phyloP scores from a whole-genome alignment of 2,329 filamentous ascomycete species.

The Verticillium klebahnii region DNA sequence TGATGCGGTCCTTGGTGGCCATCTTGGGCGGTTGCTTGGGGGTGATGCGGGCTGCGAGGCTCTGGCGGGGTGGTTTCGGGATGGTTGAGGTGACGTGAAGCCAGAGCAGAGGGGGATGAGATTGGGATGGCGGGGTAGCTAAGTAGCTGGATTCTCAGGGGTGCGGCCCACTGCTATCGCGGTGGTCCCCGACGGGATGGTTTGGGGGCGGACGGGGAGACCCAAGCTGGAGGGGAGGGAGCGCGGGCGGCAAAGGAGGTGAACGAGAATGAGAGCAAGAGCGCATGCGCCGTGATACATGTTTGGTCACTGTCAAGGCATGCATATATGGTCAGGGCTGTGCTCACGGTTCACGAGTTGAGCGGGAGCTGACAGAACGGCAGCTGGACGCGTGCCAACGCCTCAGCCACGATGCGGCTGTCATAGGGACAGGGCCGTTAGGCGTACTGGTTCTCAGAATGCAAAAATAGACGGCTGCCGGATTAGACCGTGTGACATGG shows the following conservation, averaged over 20 bases:
- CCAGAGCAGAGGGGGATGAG: neutral
- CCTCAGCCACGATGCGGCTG: neutral
- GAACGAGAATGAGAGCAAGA: too few relatives aligned
- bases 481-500: neutral
- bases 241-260: too few relatives aligned
- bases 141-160: neutral
- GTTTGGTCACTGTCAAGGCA: too few relatives aligned
- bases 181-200: neutral
- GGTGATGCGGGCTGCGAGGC: neutral
- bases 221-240: neutral
- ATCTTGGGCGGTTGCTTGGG: neutral
- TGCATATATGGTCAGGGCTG: too few relatives aligned
- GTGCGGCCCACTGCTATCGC: neutral
- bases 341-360: too few relatives aligned
- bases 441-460: neutral
- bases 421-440: neutral
- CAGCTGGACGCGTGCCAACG: neutral
- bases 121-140: conserved; percentile 4
- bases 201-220: neutral
- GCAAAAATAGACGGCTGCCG: neutral
- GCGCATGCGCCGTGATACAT: too few relatives aligned
- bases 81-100: neutral
- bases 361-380: neutral
- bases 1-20: conserved; percentile 59
- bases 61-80: neutral